Evolutionary conservation across 306 rosid species (phyloP).

Genomic region (Leucaena leucocephala): DNA sequence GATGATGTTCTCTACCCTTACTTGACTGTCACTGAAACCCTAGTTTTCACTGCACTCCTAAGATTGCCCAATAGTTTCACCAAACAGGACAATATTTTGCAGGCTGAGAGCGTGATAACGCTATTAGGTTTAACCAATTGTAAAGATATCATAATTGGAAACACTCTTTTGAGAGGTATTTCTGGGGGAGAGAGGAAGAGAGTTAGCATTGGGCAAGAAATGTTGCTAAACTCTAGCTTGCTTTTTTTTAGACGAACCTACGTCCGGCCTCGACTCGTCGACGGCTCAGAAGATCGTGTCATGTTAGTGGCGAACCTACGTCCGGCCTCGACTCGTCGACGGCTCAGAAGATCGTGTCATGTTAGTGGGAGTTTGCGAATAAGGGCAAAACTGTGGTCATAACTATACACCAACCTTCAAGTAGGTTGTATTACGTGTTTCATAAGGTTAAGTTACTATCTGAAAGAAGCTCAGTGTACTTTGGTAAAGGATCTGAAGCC

Average conservation of each 20-base stretch:
- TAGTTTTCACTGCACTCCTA: too few relatives aligned
- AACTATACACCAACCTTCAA: slow-evolving; percentile 87
- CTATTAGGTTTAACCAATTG: too few relatives aligned
- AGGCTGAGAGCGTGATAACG: too few relatives aligned
- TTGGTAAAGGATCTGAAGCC: slow-evolving; percentile 66
- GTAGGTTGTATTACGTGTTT: slow-evolving; percentile 48
- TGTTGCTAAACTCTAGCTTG: slow-evolving; percentile 75
- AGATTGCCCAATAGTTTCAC: too few relatives aligned
- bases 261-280: slow-evolving; percentile 80
- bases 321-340: too few relatives aligned
- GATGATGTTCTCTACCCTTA: too few relatives aligned
- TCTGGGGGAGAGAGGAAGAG: slow-evolving; percentile 89
- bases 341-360: slow-evolving; percentile 66
- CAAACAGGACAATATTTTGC: too few relatives aligned
- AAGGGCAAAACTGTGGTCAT: slow-evolving; percentile 67
- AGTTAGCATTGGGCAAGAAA: slow-evolving; percentile 81
- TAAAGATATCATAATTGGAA: slow-evolving; percentile 59
- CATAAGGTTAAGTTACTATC: slow-evolving; percentile 63
- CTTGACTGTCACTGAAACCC: too few relatives aligned
- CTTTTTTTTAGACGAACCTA: slow-evolving; percentile 78
- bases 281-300: too few relatives aligned
- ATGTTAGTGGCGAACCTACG: too few relatives aligned
- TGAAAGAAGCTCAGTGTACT: slow-evolving; percentile 67
- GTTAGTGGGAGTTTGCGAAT: slow-evolving; percentile 59
- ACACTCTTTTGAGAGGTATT: slow-evolving; percentile 54